Evolutionary conservation across 768 basidiomycete species (phyloP).

Genomic region (Nidularia pulvinata): DNA sequence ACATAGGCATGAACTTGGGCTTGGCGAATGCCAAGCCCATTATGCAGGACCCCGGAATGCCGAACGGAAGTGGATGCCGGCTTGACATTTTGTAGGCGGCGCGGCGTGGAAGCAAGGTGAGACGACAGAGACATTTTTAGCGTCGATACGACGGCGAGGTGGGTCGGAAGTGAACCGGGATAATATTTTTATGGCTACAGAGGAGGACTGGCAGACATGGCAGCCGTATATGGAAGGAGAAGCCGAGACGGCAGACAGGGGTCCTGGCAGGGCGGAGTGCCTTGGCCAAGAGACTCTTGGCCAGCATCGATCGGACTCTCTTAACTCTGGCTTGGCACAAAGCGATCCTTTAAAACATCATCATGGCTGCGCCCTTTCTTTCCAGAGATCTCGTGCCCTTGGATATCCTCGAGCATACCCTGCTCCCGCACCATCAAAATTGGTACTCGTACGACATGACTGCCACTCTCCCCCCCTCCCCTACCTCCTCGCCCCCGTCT

Average conservation of each 20-base stretch:
- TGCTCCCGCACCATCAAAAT: slow-evolving; percentile 15
- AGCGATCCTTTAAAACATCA: slow-evolving; percentile 26
- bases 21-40: background rate
- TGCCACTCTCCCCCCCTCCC: slow-evolving; percentile 22
- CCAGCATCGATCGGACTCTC: slow-evolving; percentile 12
- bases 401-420: too few relatives aligned
- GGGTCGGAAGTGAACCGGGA: too few relatives aligned
- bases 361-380: slow-evolving; percentile 18
- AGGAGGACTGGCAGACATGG: too few relatives aligned
- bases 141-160: too few relatives aligned
- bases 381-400: slow-evolving; percentile 16
- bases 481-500: slow-evolving; percentile 12
- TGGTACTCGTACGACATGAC: slow-evolving; percentile 16
- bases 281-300: slow-evolving; percentile 19
- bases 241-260: background rate
- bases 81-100: too few relatives aligned
- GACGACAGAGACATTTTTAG: too few relatives aligned
- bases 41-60: background rate
- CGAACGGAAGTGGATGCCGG: background rate
- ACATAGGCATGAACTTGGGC: background rate
- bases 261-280: background rate
- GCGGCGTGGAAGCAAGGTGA: too few relatives aligned
- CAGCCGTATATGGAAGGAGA: too few relatives aligned
- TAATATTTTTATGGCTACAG: too few relatives aligned
- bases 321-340: slow-evolving; percentile 5